Evolutionary conservation across 441 rosid species (phyloP).

Genomic region (Jatropha multifida): DNA sequence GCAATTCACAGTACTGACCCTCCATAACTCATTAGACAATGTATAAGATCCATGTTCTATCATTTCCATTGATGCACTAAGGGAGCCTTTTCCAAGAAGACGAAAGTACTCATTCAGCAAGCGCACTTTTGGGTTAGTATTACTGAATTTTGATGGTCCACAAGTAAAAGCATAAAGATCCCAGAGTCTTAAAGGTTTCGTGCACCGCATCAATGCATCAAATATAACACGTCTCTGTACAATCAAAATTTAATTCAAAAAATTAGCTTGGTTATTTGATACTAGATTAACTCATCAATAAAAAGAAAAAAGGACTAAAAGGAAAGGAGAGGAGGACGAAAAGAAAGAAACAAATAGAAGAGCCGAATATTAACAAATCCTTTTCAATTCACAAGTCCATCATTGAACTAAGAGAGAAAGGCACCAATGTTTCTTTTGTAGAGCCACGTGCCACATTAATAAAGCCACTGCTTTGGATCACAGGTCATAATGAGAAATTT

Average conservation of each 20-base stretch:
- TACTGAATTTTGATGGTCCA: slow-evolving; percentile 70
- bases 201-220: slow-evolving; percentile 62
- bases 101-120: slow-evolving; percentile 94
- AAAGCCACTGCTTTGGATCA: background rate
- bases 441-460: background rate
- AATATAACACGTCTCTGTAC: slow-evolving; percentile 76
- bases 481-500: background rate
- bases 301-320: background rate
- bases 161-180: slow-evolving; percentile 88
- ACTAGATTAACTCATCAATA: background rate
- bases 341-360: background rate
- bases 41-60: slow-evolving; percentile 70
- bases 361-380: background rate
- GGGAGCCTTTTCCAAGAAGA: slow-evolving; percentile 67
- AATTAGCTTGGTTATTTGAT: background rate
- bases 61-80: slow-evolving; percentile 63
- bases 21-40: slow-evolving; percentile 81
- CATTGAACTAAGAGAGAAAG: slow-evolving; percentile 6
- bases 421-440: background rate
- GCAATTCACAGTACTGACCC: slow-evolving; percentile 73
- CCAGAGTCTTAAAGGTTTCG: slow-evolving; percentile 69
- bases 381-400: background rate
- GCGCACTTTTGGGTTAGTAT: slow-evolving; percentile 76
- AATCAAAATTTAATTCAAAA: slow-evolving; percentile 11
- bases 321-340: background rate